Conservation (phyloP, 192 early-diverging fungal species). For the Coemansia asiatica region DNA sequence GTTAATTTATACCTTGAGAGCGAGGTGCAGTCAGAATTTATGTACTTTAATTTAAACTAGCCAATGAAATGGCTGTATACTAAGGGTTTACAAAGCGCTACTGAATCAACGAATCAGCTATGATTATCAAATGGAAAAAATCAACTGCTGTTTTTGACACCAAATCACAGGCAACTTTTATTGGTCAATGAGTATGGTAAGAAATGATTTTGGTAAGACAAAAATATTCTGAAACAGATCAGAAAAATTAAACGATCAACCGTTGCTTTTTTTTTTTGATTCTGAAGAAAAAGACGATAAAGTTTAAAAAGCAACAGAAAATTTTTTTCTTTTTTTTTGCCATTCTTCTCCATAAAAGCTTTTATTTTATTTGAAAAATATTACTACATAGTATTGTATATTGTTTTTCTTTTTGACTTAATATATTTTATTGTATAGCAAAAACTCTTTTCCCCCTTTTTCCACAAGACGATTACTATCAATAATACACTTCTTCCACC, state of each 20-base stretch:
- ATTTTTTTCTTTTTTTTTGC: not conserved
- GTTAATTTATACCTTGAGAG: not conserved
- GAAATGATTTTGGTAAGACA: too few relatives aligned
- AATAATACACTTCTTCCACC: not conserved
- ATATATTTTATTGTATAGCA: too few relatives aligned
- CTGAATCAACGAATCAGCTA: not conserved
- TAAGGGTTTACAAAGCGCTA: not conserved
- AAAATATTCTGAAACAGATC: not conserved
- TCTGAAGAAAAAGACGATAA: too few relatives aligned
- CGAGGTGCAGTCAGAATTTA: not conserved
- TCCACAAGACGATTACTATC: too few relatives aligned
- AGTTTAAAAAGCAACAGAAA: not conserved
- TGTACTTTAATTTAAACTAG: not conserved
- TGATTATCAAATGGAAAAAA: not conserved
- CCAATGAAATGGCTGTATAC: not conserved
- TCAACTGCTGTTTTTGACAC: not conserved
- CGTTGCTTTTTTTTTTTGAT: not conserved
- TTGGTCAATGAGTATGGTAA: not conserved
- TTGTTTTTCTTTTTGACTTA: too few relatives aligned
- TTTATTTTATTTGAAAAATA: too few relatives aligned
- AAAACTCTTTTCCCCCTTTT: too few relatives aligned
- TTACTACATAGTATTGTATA: too few relatives aligned
- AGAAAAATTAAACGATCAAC: not conserved
- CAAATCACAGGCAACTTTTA: not conserved
- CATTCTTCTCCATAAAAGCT: too few relatives aligned